Percentiles rank a stretch among this genome's conserved stretches.
These are phyloP conservation scores for Brassica rapa DNA, from an alignment of 345 rosid genomes.

Conservation along the genomic window DNA sequence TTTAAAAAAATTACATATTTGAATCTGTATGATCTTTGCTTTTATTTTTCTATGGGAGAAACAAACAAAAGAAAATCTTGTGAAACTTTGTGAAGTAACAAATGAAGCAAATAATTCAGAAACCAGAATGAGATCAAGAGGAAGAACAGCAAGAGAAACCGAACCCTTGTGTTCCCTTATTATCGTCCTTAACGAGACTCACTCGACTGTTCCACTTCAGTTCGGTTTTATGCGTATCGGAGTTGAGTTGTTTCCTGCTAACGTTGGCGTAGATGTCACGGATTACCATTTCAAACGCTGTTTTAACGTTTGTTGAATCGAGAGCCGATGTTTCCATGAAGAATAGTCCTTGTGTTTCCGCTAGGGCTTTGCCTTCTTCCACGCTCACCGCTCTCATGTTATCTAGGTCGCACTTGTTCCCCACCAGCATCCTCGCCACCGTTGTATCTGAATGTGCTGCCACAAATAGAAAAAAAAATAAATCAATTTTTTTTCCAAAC, in stretches of 20 bases:
- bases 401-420: conserved; percentile 83
- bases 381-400: conserved; percentile 64
- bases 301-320: conserved; percentile 74
- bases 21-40: conserved; percentile 1
- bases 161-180: conserved; percentile 46
- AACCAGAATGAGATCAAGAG: background rate
- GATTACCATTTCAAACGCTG: conserved; percentile 76
- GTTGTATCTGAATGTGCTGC: conserved; percentile 76
- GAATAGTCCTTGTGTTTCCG: conserved; percentile 73
- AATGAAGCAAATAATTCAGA: background rate
- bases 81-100: background rate
- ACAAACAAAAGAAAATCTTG: background rate
- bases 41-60: conserved; percentile 8
- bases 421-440: conserved; percentile 79
- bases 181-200: conserved; percentile 52
- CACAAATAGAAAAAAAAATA: background rate
- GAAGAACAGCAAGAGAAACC: conserved; percentile 80
- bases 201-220: conserved; percentile 65
- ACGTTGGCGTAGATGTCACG: conserved; percentile 67
- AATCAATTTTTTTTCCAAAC: background rate
- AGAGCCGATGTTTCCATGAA: conserved; percentile 92
- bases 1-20: conserved; percentile 4
- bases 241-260: conserved; percentile 73
- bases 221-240: conserved; percentile 71
- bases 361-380: conserved; percentile 80